Conservation (phyloP, 139 green algal species). For the Chlorella sp. region DNA sequence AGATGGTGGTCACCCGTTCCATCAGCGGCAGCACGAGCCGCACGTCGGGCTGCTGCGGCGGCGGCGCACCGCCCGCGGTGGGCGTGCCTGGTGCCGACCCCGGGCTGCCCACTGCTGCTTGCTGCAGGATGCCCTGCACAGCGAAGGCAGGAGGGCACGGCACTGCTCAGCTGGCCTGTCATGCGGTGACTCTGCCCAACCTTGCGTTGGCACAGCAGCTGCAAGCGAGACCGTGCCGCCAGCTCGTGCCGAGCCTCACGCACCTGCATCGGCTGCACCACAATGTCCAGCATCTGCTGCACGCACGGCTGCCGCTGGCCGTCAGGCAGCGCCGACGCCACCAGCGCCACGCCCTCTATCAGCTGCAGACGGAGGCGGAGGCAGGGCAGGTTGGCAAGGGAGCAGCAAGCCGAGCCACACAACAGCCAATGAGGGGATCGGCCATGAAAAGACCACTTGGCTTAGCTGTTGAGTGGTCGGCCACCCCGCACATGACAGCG, state of each 20-base stretch:
- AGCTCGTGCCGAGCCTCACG: neutral
- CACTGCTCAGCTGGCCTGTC: too few relatives aligned
- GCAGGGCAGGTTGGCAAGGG: neutral
- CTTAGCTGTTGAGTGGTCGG: too few relatives aligned
- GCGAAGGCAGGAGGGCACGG: neutral
- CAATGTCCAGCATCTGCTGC: slow-evolving; percentile 52
- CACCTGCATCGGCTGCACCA: slow-evolving; percentile 56
- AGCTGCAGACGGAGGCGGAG: slow-evolving; percentile 36
- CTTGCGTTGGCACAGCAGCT: too few relatives aligned
- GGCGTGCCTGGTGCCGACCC: slow-evolving; percentile 16
- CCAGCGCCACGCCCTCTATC: slow-evolving; percentile 52
- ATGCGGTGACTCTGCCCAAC: too few relatives aligned
- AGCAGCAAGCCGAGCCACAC: too few relatives aligned
- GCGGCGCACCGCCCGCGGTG: neutral
- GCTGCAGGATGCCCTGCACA: slow-evolving; percentile 17
- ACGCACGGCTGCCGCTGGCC: slow-evolving; percentile 48
- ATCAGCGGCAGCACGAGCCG: slow-evolving; percentile 58
- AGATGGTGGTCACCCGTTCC: slow-evolving; percentile 71
- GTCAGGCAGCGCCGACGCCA: slow-evolving; percentile 46
- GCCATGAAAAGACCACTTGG: too few relatives aligned
- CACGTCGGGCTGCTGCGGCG: neutral
- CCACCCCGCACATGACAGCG: too few relatives aligned
- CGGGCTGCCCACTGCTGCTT: slow-evolving; percentile 1
- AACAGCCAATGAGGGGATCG: too few relatives aligned
- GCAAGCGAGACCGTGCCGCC: too few relatives aligned